Conservation (phyloP, 257 asterid species). For the Mitragyna speciosa region DNA sequence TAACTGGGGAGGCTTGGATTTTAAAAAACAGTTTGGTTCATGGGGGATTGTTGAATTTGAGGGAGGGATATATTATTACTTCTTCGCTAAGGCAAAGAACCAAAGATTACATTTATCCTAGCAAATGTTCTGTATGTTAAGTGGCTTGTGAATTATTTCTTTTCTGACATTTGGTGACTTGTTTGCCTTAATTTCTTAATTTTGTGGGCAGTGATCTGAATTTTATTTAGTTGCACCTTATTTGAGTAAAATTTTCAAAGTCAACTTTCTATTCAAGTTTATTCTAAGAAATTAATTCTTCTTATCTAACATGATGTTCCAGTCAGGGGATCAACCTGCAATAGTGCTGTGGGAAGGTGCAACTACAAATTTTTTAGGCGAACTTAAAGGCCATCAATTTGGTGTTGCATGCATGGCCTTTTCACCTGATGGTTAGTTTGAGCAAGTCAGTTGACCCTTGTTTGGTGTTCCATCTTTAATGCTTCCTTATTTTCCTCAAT, state of each 20-base stretch:
- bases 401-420: slow-evolving; percentile 68
- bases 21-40: background rate
- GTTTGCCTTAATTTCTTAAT: background rate
- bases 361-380: slow-evolving; percentile 39
- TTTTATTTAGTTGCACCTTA: background rate
- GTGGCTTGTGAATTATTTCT: background rate
- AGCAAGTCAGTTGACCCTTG: slow-evolving; percentile 17
- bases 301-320: slow-evolving; percentile 20
- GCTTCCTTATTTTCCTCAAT: background rate
- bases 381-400: slow-evolving; percentile 59
- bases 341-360: slow-evolving; percentile 56
- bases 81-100: background rate
- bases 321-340: slow-evolving; percentile 66
- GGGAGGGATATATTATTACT: background rate
- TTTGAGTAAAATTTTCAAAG: background rate
- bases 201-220: background rate
- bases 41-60: background rate
- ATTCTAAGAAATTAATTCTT: background rate
- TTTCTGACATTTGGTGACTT: background rate
- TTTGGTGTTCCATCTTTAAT: slow-evolving; percentile 1
- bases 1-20: background rate
- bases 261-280: background rate
- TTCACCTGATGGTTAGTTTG: slow-evolving; percentile 64
- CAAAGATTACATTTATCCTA: background rate
- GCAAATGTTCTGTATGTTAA: background rate